A percentile compares a stretch with the other conserved stretches of the same genome.
Evolutionary conservation across 148 eudicot genomes (phyloP).

Genomic region (Polygonum maritimum): DNA sequence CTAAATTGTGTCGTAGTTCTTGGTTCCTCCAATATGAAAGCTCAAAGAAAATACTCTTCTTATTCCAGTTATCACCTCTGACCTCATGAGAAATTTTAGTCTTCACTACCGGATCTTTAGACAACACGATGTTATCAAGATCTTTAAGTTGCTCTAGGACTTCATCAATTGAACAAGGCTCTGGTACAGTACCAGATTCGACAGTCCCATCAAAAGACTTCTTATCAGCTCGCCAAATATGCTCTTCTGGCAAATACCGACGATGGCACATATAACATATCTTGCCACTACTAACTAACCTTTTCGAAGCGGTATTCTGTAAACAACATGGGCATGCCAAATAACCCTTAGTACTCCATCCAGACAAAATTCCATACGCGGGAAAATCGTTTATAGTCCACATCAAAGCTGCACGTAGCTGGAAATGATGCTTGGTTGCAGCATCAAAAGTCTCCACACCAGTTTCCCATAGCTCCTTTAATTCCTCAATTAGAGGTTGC

Average conservation of each 20-base stretch:
- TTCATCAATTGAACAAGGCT: not conserved
- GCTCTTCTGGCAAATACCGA: not conserved
- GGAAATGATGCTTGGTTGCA: constrained; percentile 8
- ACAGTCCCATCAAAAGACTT: constrained; percentile 3
- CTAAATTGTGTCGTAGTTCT: constrained; percentile 10
- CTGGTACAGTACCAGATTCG: not conserved
- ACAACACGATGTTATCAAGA: constrained; percentile 10
- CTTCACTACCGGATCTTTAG: not conserved
- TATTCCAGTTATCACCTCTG: constrained; percentile 9
- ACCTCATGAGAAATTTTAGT: not conserved
- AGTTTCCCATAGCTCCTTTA: constrained; percentile 17
- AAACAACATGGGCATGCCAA: not conserved
- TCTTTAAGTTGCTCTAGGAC: not conserved
- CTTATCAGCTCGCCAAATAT: constrained; percentile 11
- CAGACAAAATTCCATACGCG: constrained; percentile 22
- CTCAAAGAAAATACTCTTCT: constrained; percentile 9
- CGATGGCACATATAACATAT: constrained; percentile 11
- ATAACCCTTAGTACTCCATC: constrained; percentile 15
- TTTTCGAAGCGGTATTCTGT: not conserved
- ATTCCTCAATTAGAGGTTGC: constrained; percentile 18
- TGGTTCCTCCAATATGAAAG: constrained; percentile 12
- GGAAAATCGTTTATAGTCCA: constrained; percentile 31
- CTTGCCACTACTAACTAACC: constrained; percentile 1
- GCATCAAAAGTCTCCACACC: constrained; percentile 25
- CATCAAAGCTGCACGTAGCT: constrained; percentile 9